Evolutionary conservation across 352 stramenopile genomes (phyloP).

Genomic region (Pythium plurisporium): DNA sequence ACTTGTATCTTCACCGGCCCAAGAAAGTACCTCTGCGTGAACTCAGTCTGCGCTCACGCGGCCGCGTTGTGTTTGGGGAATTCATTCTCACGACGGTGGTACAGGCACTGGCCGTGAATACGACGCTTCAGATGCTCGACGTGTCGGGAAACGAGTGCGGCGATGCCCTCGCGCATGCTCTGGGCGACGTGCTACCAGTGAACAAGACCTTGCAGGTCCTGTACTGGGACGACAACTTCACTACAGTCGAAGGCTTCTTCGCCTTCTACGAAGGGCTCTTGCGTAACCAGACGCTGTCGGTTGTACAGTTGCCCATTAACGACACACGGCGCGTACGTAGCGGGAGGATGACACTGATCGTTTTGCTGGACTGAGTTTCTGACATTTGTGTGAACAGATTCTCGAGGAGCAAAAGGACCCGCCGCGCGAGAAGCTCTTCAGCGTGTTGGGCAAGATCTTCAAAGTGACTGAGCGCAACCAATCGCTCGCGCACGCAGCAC

Average conservation of each 20-base stretch:
- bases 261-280: constrained; percentile 57
- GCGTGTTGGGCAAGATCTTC: constrained; percentile 69
- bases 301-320: constrained; percentile 77
- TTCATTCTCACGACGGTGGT: constrained; percentile 44
- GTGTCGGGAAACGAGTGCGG: constrained; percentile 73
- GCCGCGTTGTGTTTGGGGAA: constrained; percentile 47
- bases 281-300: constrained; percentile 53
- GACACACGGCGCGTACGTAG: constrained; percentile 58
- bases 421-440: constrained; percentile 66
- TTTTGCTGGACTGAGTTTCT: neutral
- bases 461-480: constrained; percentile 69
- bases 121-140: constrained; percentile 58
- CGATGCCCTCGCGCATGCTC: constrained; percentile 42
- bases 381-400: constrained; percentile 31
- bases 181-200: constrained; percentile 41
- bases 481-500: constrained; percentile 8
- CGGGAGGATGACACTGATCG: neutral
- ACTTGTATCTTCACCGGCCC: constrained; percentile 9
- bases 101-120: constrained; percentile 35
- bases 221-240: constrained; percentile 78
- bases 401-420: constrained; percentile 64
- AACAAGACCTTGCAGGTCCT: constrained; percentile 61
- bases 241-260: constrained; percentile 62
- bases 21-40: constrained; percentile 40
- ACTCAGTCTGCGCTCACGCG: constrained; percentile 49